Percentiles rank a stretch among this genome's conserved stretches.
Conservation (phyloP, 306 rosid species). For the Cucurbita ficifolia region DNA sequence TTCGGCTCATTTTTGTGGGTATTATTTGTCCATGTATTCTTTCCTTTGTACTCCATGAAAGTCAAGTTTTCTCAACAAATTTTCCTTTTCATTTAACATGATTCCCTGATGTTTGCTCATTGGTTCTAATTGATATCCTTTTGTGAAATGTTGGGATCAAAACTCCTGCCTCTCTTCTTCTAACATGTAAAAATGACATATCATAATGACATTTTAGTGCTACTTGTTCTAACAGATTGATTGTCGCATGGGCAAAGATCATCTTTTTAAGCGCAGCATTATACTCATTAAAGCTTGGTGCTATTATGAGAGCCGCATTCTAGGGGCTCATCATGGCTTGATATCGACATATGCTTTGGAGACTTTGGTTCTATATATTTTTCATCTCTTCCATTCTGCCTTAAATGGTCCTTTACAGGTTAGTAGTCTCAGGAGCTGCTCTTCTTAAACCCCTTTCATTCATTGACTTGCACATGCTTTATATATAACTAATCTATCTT, state of each 20-base stretch:
- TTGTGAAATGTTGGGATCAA: background rate
- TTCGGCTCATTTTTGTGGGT: no score
- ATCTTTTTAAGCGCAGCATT: constrained; percentile 78
- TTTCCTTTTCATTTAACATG: background rate
- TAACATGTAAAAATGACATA: background rate
- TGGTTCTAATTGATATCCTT: background rate
- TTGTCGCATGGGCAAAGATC: constrained; percentile 53
- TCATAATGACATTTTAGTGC: background rate
- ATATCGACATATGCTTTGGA: constrained; percentile 90
- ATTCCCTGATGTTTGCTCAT: background rate
- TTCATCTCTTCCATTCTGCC: constrained; percentile 54
- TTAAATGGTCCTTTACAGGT: constrained; percentile 68
- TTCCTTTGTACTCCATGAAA: no score
- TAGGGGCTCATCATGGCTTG: constrained; percentile 85
- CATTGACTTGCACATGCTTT: background rate
- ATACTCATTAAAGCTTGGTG: constrained; percentile 85
- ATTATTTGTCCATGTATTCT: no score
- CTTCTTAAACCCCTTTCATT: background rate
- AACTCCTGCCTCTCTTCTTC: background rate
- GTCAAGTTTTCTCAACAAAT: no score
- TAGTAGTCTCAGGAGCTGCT: constrained; percentile 19
- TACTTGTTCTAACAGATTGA: constrained; percentile 37
- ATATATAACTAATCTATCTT: background rate
- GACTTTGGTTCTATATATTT: constrained; percentile 66
- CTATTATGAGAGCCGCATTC: constrained; percentile 82